A percentile compares a stretch with the other conserved stretches of the same genome.
Conservation (phyloP, 2,329 filamentous ascomycete genomes). For the Sporothrix euskadiensis region DNA sequence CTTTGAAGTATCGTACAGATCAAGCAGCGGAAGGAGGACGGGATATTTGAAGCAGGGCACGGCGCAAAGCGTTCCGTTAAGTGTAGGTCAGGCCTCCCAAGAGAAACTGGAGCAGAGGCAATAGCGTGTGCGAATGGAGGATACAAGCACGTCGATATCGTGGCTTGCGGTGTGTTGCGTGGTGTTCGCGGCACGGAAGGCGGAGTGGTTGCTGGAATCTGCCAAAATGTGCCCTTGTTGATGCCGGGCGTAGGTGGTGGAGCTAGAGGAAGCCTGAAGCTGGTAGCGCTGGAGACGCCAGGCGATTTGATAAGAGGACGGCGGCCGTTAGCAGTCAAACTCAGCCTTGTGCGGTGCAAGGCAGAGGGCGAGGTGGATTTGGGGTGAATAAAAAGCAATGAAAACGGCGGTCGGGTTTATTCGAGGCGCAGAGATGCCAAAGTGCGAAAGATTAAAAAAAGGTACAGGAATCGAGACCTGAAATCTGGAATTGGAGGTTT, state of each 20-base stretch:
- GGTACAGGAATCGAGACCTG: neutral
- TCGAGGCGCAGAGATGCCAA: neutral
- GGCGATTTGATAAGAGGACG: neutral
- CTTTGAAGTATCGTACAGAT: neutral
- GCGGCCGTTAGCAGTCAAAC: neutral
- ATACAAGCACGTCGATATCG: slow-evolving; percentile 1
- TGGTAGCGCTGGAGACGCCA: neutral
- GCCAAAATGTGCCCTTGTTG: neutral
- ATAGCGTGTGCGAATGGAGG: neutral
- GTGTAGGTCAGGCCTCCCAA: neutral
- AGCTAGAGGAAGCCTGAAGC: slow-evolving; percentile 4
- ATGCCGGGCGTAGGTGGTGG: slow-evolving; percentile 19
- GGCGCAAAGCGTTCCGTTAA: neutral
- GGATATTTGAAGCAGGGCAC: slow-evolving; percentile 14
- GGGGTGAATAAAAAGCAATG: neutral
- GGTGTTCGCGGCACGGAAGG: neutral
- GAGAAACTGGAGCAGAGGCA: neutral
- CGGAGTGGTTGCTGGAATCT: neutral
- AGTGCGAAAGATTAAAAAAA: neutral
- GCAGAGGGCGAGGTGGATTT: slow-evolving; percentile 12
- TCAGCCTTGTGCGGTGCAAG: slow-evolving; percentile 19
- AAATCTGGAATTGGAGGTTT: neutral
- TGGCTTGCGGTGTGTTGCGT: slow-evolving; percentile 9
- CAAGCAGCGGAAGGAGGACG: neutral
- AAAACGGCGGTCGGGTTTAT: neutral